Conservation (phyloP, 352 stramenopile genomes). For the Pythium grandisporangium region DNA sequence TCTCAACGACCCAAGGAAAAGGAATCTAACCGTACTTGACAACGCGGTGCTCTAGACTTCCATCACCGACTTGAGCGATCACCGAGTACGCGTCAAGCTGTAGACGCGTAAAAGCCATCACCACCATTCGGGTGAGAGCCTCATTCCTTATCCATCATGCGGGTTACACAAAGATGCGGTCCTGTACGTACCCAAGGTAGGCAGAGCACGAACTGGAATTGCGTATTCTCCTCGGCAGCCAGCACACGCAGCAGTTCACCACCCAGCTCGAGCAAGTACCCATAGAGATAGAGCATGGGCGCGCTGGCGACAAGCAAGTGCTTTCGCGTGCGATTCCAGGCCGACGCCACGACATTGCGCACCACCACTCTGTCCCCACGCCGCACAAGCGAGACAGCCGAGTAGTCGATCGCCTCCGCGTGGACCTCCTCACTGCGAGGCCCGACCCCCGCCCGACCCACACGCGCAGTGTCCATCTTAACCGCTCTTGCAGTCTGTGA, state of each 20-base stretch:
- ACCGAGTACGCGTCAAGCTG: slow-evolving; percentile 40
- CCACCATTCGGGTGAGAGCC: background rate
- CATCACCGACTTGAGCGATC: slow-evolving; percentile 12
- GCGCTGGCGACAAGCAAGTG: slow-evolving; percentile 31
- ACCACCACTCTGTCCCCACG: slow-evolving; percentile 34
- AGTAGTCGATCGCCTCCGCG: too few species aligned
- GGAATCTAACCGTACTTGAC: slow-evolving; percentile 20
- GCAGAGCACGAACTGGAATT: slow-evolving; percentile 29
- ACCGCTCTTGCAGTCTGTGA: too few species aligned
- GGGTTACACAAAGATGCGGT: background rate
- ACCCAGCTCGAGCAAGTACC: slow-evolving; percentile 27
- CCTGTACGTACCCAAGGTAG: slow-evolving; percentile 30
- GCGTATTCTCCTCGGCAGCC: slow-evolving; percentile 22
- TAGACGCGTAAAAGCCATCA: background rate
- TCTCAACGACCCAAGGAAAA: background rate
- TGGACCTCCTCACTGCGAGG: too few species aligned
- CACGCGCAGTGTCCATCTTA: too few species aligned
- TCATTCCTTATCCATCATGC: background rate
- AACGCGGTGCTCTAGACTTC: slow-evolving; percentile 27
- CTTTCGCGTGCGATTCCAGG: slow-evolving; percentile 19
- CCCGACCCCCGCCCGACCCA: too few species aligned
- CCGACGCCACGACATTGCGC: slow-evolving; percentile 27
- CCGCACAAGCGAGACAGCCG: slow-evolving; percentile 28
- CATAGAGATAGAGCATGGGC: slow-evolving; percentile 27
- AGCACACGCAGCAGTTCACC: slow-evolving; percentile 25